Base-by-base conservation (phyloP, 305 asterid genomes). In the Fraxinus albicans region DNA sequence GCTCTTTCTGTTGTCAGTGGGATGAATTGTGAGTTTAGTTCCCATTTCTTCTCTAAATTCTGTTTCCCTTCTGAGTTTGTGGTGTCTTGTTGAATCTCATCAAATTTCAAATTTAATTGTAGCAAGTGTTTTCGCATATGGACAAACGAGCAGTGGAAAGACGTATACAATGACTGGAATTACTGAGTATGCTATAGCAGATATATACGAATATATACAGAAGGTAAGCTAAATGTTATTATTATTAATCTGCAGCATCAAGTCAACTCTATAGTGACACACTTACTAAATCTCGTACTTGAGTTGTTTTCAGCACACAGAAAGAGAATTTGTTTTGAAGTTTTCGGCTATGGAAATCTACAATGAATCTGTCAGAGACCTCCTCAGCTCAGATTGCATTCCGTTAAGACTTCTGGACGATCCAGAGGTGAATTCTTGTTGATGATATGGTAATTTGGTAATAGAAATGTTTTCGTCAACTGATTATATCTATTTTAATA, bases 71-170 rank as follows among this genome's bases (percentile, higher is more conserved):
- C n/a, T 15, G 13, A 58, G 72, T 76, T 78, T 23, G 33, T 35
- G 69, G 73, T 6, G 63, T 34, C 44, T 77, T 73, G 21, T 31
- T n/a, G 31, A 33, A 69, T 42, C 31, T 47, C 36, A 60, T 75
- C 55, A 13, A 36, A n/a, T 35, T 29, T 75, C 23, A 15, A 77
- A 35, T 25, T 82, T 47, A 10, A 75, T 35, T 85, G 81, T 84
- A 96, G 98, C 98, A 44, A 95, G 96, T 85, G 92, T 96, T 67
- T 95, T 96, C 79, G 98, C 99, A 0, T 95, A 96, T 79, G 98
- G 98, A 42, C 99, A 96, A 86, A 96, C 98, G 6, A 95, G 98
- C 90, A 96, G 99, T 76, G 99, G 99, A 78, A 96, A 96, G 91
- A 96, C 99, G 2, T 96, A 82, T 85, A 96, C 98, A 8, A 96